A percentile compares a stretch with the other conserved stretches of the same genome.
phyloP scores from a whole-genome alignment of 305 asterid species.

The Salvia sclarea region DNA sequence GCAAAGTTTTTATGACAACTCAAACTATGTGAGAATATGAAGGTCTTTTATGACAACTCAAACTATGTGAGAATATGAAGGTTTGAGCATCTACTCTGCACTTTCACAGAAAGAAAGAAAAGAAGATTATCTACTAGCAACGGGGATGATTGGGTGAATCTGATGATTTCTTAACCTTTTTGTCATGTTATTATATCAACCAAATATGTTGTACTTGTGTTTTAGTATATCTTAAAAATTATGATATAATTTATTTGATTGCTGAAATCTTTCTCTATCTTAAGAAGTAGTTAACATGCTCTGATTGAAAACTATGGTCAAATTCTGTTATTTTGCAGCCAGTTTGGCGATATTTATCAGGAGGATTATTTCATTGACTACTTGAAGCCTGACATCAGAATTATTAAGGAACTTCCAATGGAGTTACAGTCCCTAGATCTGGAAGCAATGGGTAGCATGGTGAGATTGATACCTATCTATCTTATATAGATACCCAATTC shows the following conservation, averaged over 20 bases:
- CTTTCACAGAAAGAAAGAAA: not conserved
- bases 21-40: not conserved
- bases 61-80: not conserved
- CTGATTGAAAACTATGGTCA: slow-evolving; percentile 43
- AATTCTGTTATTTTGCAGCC: slow-evolving; percentile 73
- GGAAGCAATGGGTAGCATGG: slow-evolving; percentile 94
- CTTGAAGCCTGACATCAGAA: slow-evolving; percentile 77
- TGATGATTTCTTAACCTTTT: not conserved
- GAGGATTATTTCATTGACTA: slow-evolving; percentile 88
- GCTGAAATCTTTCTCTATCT: slow-evolving; percentile 24
- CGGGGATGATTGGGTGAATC: slow-evolving; percentile 2
- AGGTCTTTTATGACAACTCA: not conserved
- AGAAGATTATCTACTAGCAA: slow-evolving; percentile 5
- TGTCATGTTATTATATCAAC: slow-evolving; percentile 5
- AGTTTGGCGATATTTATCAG: slow-evolving; percentile 97
- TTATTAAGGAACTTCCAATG: slow-evolving; percentile 83
- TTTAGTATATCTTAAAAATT: not conserved
- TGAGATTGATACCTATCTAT: slow-evolving; percentile 44
- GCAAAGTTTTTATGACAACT: not conserved
- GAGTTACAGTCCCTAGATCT: slow-evolving; percentile 85
- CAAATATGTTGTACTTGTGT: slow-evolving; percentile 19
- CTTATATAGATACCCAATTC: slow-evolving; percentile 4
- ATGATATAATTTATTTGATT: slow-evolving; percentile 4
- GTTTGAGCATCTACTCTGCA: not conserved
- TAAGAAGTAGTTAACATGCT: slow-evolving; percentile 18